Evolutionary conservation across 306 rosid species (phyloP).

Genomic region (Oemleria cerasiformis): DNA sequence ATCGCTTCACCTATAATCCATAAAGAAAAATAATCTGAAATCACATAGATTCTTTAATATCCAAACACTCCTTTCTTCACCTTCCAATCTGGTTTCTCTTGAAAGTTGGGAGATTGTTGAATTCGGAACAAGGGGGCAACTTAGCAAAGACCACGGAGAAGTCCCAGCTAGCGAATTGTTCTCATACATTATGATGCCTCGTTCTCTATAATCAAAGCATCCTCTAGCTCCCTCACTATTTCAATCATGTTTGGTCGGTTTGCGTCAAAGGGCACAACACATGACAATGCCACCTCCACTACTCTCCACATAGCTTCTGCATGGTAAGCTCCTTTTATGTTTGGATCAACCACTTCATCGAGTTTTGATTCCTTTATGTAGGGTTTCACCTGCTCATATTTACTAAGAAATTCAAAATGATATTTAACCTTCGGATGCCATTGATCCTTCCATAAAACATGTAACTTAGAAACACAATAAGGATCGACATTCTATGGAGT

Average conservation of each 20-base stretch:
- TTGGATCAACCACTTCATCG: constrained; percentile 90
- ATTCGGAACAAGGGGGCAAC: no score
- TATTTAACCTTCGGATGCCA: constrained; percentile 10
- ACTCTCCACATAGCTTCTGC: constrained; percentile 98
- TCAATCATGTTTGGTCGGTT: constrained; percentile 73
- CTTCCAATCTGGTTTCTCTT: no score
- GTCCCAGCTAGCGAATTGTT: no score
- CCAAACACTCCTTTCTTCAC: no score
- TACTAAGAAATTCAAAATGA: not conserved
- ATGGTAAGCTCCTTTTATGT: constrained; percentile 85
- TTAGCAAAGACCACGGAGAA: no score
- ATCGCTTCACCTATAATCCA: no score
- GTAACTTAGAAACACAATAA: not conserved
- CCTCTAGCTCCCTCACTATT: constrained; percentile 83
- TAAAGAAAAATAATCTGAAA: no score
- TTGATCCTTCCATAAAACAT: no score
- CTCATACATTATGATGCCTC: constrained; percentile 94
- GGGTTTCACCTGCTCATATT: constrained; percentile 73
- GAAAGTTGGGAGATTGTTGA: no score
- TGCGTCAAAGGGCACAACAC: constrained; percentile 66
- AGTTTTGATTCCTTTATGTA: constrained; percentile 64
- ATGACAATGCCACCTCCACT: constrained; percentile 69
- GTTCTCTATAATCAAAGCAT: constrained; percentile 85
- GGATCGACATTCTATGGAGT: not conserved
- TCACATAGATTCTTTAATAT: no score